Evolutionary conservation across 208 protist genomes (phyloP).

Genomic region (Porcisia hertigi): DNA sequence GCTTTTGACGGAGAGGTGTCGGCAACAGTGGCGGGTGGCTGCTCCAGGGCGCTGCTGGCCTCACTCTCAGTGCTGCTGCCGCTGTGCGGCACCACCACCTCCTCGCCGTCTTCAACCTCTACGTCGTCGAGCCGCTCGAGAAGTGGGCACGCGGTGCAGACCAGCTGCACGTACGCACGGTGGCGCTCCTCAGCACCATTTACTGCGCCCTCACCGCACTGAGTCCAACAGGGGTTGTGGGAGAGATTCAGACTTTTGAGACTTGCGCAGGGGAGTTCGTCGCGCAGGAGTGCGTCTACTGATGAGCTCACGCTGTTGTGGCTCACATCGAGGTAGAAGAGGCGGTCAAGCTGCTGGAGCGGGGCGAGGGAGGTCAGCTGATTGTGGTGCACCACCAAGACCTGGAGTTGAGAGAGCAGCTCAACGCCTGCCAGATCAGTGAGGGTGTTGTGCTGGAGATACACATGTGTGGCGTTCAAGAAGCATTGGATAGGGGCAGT

Average conservation of each 20-base stretch:
- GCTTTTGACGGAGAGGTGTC: neutral
- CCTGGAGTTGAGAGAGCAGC: conserved; percentile 60
- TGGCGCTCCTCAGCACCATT: neutral
- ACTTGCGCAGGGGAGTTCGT: conserved; percentile 52
- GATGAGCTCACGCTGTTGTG: conserved; percentile 48
- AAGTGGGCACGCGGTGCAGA: conserved; percentile 32
- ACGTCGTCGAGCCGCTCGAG: conserved; percentile 58
- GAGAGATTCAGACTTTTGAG: conserved; percentile 62
- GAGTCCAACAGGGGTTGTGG: conserved; percentile 50
- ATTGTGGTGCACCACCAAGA: conserved; percentile 84
- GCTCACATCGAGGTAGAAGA: conserved; percentile 68
- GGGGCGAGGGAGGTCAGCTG: conserved; percentile 44
- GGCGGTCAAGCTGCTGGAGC: conserved; percentile 39
- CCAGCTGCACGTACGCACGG: conserved; percentile 8
- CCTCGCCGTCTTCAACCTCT: conserved; percentile 13
- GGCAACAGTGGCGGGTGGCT: neutral
- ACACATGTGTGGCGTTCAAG: conserved; percentile 77
- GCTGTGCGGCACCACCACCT: neutral
- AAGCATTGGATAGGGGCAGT: conserved; percentile 55
- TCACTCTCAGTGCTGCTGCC: conserved; percentile 8
- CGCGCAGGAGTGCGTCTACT: conserved; percentile 25
- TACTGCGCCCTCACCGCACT: neutral
- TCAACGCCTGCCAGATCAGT: conserved; percentile 56
- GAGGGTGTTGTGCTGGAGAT: conserved; percentile 77
- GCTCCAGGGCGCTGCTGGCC: neutral